Percentiles rank a stretch among this genome's conserved stretches.
phyloP scores from a whole-genome alignment of 1,284 basidiomycete species.

The Pseudozyma tsukubaensis region DNA sequence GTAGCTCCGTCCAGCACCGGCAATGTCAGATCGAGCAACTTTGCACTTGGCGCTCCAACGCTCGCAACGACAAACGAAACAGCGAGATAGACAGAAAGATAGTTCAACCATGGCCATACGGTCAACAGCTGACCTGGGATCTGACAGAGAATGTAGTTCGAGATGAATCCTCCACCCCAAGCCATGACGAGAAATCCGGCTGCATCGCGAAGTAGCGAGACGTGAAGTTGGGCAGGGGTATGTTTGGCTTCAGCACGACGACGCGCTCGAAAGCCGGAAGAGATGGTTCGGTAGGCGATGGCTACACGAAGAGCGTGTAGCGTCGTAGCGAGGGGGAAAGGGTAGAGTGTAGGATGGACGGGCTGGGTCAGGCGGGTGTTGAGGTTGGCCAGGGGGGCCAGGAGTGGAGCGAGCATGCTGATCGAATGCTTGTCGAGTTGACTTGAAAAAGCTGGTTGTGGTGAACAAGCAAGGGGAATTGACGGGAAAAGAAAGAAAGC shows the following conservation, averaged over 20 bases:
- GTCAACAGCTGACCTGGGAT: conserved; percentile 54
- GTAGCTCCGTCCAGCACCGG: conserved; percentile 57
- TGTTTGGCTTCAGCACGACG: conserved; percentile 25
- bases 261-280: conserved; percentile 25
- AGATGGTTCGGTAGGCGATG: conserved; percentile 51
- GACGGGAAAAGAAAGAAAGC: too few species aligned
- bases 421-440: neutral
- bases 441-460: neutral
- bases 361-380: conserved; percentile 42
- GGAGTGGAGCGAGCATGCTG: conserved; percentile 44
- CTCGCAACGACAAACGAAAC: conserved; percentile 9
- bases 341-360: conserved; percentile 52
- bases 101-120: conserved; percentile 54
- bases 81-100: conserved; percentile 51
- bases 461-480: neutral
- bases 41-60: conserved; percentile 27
- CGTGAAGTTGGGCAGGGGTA: conserved; percentile 19
- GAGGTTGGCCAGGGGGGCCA: conserved; percentile 41
- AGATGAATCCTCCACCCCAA: conserved; percentile 60
- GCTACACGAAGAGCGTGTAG: conserved; percentile 56
- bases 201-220: conserved; percentile 35
- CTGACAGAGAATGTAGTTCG: conserved; percentile 50
- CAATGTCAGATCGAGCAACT: conserved; percentile 48
- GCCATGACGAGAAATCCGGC: conserved; percentile 63
- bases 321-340: conserved; percentile 52